A percentile compares a stretch with the other conserved stretches of the same genome.
Evolutionary conservation across 2,329 filamentous ascomycete species (phyloP).

Genomic region (Penicillium sclerotiorum): DNA sequence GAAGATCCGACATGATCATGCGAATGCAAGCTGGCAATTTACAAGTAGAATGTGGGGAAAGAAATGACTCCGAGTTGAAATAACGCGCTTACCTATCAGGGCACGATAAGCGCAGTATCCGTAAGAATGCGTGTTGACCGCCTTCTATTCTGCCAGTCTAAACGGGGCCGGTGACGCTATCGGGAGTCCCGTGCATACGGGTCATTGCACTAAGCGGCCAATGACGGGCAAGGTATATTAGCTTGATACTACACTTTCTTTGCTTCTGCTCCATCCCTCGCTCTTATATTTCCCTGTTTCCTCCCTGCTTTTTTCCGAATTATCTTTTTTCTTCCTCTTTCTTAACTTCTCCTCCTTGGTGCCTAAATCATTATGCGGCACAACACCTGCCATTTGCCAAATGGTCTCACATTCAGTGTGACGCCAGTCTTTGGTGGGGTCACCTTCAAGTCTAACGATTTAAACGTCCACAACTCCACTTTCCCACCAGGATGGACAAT

Average conservation of each 20-base stretch:
- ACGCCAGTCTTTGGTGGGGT: conserved; percentile 88
- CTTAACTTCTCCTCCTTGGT: neutral
- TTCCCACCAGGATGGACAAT: conserved; percentile 85
- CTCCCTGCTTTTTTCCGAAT: neutral
- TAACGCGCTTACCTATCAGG: neutral
- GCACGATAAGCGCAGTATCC: no score
- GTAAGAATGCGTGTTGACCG: no score
- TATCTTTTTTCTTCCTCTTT: neutral
- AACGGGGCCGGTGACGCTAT: no score
- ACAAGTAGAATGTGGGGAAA: neutral
- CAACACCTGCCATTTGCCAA: conserved; percentile 66
- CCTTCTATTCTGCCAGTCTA: no score
- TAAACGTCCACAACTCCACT: conserved; percentile 67
- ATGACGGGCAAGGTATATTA: no score
- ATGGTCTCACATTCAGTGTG: conserved; percentile 81
- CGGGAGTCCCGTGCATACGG: no score
- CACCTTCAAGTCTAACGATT: conserved; percentile 81
- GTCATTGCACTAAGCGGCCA: no score
- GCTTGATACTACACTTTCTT: no score
- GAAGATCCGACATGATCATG: conserved; percentile 38
- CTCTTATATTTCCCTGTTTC: neutral
- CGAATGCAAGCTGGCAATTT: conserved; percentile 3
- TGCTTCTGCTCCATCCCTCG: no score
- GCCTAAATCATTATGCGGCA: conserved; percentile 30
- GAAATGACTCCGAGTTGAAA: neutral